Base-by-base conservation (phyloP, 1,139 yeast species). In the Wickerhamomyces sp. region DNA sequence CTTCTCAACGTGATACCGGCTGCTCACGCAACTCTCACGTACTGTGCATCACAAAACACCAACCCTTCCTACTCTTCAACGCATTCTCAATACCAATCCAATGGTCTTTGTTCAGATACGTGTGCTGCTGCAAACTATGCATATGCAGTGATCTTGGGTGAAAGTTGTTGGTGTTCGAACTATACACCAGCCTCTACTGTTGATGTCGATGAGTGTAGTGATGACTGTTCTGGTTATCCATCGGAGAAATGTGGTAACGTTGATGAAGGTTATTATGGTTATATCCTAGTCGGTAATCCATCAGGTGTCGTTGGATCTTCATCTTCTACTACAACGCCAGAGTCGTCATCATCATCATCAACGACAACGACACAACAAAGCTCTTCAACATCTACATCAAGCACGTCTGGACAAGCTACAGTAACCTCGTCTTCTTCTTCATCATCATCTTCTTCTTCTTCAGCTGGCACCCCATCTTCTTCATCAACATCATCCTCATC, bases 241-340 rank as follows among this genome's bases (percentile, higher is more conserved):
- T 33, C 38, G 10, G 78, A 73, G 43, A 42, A 46, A 26, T 73
- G 78, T 45, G 78, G 77, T 5, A 59, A 58, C 42, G 27, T 39
- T 6, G 48, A 42, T 11, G 44, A 61, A 12, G 62, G 61, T 3
- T 52, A 55, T 11, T 72, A 46, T 43, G 75, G 72, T 5, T 72
- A 72, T 45, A 64, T 70, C 14, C 40, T 70, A 11, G 58, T 53
- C 13, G 32, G 53, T 44, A 30, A 23, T 2, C 21, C 41, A 3
- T 28, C 31, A 16, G n/a, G n/a, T n/a, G n/a, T n/a, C n/a, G n/a
- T n/a, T n/a, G n/a, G n/a, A n/a, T 23, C 34, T 8, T 19, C 34
- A 10, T 25, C 39, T 4, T 27, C 38, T 9, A 16, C 38, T n/a
- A 16, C 34, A 11, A n/a, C n/a, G n/a, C n/a, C n/a, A n/a, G n/a